Evolutionary conservation across 805 yeast species (phyloP).

Genomic region (Ogataea trehalophila): DNA sequence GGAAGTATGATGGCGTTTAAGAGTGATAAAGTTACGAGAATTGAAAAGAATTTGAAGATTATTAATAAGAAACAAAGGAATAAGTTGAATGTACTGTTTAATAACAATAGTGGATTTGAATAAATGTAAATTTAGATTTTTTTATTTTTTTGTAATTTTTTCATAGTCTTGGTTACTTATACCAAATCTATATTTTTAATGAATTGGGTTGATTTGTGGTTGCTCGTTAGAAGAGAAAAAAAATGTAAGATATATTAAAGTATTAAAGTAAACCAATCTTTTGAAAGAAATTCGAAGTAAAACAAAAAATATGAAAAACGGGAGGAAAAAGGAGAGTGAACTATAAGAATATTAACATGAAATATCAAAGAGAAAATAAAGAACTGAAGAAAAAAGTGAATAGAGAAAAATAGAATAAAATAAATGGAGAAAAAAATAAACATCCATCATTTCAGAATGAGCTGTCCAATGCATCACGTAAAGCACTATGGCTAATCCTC

Average conservation of each 20-base stretch:
- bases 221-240: neutral
- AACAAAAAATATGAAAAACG: neutral
- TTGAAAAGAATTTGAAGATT: conserved; percentile 16
- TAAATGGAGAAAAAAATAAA: neutral
- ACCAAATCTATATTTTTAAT: neutral
- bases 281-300: neutral
- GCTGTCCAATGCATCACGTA: conserved; percentile 40
- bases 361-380: neutral
- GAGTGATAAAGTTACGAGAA: conserved; percentile 15
- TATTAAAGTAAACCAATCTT: neutral
- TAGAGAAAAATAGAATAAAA: neutral
- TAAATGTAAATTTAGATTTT: neutral
- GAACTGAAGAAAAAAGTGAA: neutral
- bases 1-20: neutral
- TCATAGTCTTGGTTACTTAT: neutral
- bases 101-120: conserved; percentile 9
- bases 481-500: conserved; percentile 42
- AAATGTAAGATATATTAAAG: neutral
- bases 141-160: neutral
- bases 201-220: neutral
- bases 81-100: conserved; percentile 10
- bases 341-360: neutral
- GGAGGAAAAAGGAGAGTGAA: neutral
- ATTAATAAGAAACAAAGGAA: conserved; percentile 7
- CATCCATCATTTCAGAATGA: conserved; percentile 10